Evolutionary conservation across 1,284 basidiomycete species (phyloP), one percentile per base, ranked within the genome.

Genomic region (Rhodotorula sp.): DNA sequence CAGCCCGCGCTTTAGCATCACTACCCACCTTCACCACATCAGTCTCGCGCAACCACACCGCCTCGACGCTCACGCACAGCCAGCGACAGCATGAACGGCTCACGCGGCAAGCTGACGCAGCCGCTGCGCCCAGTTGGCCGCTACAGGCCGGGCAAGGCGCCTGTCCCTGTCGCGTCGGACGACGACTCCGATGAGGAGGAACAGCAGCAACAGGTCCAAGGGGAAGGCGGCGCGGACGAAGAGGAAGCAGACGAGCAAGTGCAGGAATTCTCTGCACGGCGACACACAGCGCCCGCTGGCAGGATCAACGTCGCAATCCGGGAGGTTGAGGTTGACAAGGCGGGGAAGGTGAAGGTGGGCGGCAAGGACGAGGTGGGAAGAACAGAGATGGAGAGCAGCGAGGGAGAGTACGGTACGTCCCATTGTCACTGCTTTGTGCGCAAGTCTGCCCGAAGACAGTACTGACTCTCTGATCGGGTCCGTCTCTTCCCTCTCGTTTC

Each of bases 281-380:
- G 50, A n/a, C 24, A n/a, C 28, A 24, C 53, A 18, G 53, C 52
- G 18, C 57, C 64, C 10, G 24, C 34, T 16, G 72, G 47, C 16
- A 67, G 62, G 24, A 68, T 76, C 62, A 70, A 76, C 47, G 76
- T 79, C 51, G 67, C 71, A 59, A 62, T 75, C 13, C 69, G 62
- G 7, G 65, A 68, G 40, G 74, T 75, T 40, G 68, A 74, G 63
- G 76, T 75, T 18, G 75, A 73, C 34, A 60, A 65, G 40, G 67
- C 40, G n/a, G 76, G 68, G 2, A 59, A 68, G 56, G 74, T 76
- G 28, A 69, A 68, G 59, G 57, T 71, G 6, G 68, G 60, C 11
- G 67, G 75, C 16, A 68, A 53, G 60, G 69, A 67, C 54, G 70
- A 71, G 54, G 74, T 74, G 26, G 72, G 75, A 7, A 53, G 64